Evolutionary conservation across 176 grass and related monocot species (phyloP).

Genomic region (Neostapfia colusana): DNA sequence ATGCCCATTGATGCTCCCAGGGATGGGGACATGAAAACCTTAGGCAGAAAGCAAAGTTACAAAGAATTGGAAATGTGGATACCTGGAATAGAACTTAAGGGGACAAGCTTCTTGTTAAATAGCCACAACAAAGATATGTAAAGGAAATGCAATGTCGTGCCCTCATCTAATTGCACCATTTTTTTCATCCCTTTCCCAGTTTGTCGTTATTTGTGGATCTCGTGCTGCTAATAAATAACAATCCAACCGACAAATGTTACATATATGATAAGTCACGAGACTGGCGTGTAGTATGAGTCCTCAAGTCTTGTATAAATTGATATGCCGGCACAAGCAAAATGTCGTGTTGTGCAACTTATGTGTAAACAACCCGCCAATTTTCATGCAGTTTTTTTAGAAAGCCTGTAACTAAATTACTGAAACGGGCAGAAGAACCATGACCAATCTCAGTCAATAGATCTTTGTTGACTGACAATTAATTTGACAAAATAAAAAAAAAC

Average conservation of each 20-base stretch:
- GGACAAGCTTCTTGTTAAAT: conserved; percentile 2
- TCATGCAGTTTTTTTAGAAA: conserved; percentile 2
- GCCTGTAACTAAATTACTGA: neutral
- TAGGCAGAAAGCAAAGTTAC: neutral
- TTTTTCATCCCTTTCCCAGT: neutral
- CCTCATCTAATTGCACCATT: neutral
- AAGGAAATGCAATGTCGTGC: neutral
- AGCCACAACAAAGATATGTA: neutral
- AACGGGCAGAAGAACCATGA: neutral
- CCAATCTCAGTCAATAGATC: neutral
- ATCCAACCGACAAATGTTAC: neutral
- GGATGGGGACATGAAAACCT: neutral
- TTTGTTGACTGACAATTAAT: neutral
- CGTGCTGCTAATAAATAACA: neutral
- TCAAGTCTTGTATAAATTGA: neutral
- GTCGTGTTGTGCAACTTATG: neutral
- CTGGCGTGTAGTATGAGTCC: neutral
- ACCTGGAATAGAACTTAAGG: neutral
- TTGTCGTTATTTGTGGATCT: neutral
- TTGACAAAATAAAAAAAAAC: neutral
- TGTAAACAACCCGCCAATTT: neutral
- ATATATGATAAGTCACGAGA: neutral
- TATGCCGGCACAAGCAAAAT: neutral
- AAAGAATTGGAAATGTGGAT: neutral
- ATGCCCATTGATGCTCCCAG: neutral